phyloP scores from a whole-genome alignment of 306 rosid species.

The Citrullus amarus region DNA sequence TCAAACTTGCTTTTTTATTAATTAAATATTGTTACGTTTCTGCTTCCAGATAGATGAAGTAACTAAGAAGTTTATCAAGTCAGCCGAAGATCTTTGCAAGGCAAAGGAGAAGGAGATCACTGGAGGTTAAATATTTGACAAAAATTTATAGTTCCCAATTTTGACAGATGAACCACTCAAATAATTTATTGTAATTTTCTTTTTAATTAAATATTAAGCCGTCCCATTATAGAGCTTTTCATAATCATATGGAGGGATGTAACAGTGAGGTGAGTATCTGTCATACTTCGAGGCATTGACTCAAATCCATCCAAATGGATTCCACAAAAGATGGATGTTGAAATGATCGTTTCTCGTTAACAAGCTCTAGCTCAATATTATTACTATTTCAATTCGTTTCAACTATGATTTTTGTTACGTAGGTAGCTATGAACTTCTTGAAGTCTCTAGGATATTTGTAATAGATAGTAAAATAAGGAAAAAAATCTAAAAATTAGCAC shows the following conservation, averaged over 20 bases:
- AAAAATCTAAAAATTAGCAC: too few relatives aligned
- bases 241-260: neutral
- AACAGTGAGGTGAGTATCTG: neutral
- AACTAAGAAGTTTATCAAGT: constrained; percentile 71
- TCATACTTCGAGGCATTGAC: neutral
- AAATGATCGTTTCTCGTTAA: neutral
- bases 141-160: neutral
- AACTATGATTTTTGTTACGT: neutral
- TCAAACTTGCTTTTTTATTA: neutral
- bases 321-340: neutral
- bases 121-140: constrained; percentile 20
- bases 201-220: neutral
- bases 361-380: neutral
- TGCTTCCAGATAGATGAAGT: constrained; percentile 60
- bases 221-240: neutral
- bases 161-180: neutral
- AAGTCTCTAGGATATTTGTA: too few relatives aligned
- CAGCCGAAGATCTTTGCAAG: constrained; percentile 72
- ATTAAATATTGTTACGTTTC: neutral
- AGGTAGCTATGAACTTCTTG: too few relatives aligned
- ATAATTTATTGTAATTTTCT: neutral
- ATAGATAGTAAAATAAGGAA: too few relatives aligned
- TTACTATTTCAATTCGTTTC: neutral
- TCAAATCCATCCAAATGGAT: neutral
- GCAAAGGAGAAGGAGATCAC: constrained; percentile 75